Evolutionary conservation across 805 yeast genomes (phyloP).

Genomic region (Candida caryicola): DNA sequence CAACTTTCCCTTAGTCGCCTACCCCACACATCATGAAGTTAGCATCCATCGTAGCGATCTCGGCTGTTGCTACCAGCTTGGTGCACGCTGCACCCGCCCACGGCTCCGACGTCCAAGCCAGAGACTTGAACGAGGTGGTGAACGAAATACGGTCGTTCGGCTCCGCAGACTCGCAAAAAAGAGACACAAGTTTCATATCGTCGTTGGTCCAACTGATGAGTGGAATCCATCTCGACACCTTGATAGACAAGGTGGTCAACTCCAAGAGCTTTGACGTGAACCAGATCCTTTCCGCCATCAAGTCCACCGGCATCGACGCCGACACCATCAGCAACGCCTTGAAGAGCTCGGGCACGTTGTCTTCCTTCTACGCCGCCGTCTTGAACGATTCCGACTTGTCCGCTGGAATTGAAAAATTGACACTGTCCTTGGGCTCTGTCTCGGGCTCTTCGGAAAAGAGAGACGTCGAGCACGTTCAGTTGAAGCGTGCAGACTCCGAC

Average conservation of each 20-base stretch:
- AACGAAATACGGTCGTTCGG: not conserved
- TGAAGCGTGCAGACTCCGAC: not conserved
- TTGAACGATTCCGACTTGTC: constrained; percentile 15
- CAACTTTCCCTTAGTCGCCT: not conserved
- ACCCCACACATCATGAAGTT: constrained; percentile 17
- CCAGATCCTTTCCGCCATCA: constrained; percentile 14
- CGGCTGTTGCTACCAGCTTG: constrained; percentile 16
- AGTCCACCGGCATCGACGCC: constrained; percentile 14
- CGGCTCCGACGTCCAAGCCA: constrained; percentile 7
- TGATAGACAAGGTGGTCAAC: constrained; percentile 15
- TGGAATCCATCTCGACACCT: constrained; percentile 13
- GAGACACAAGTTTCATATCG: constrained; percentile 2
- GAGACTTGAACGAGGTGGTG: constrained; percentile 3
- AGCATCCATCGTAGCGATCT: constrained; percentile 15
- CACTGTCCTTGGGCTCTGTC: not conserved
- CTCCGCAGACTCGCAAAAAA: constrained; percentile 1
- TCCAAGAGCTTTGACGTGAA: constrained; percentile 15
- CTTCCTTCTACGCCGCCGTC: constrained; percentile 15
- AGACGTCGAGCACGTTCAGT: constrained; percentile 11
- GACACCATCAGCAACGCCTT: constrained; percentile 13
- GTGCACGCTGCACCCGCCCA: constrained; percentile 23
- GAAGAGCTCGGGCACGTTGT: constrained; percentile 13
- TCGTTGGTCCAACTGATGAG: constrained; percentile 14
- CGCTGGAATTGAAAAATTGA: not conserved
- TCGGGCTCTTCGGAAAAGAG: constrained; percentile 12